phyloP scores from a whole-genome alignment of 768 basidiomycete species.

The Imleria badia region DNA sequence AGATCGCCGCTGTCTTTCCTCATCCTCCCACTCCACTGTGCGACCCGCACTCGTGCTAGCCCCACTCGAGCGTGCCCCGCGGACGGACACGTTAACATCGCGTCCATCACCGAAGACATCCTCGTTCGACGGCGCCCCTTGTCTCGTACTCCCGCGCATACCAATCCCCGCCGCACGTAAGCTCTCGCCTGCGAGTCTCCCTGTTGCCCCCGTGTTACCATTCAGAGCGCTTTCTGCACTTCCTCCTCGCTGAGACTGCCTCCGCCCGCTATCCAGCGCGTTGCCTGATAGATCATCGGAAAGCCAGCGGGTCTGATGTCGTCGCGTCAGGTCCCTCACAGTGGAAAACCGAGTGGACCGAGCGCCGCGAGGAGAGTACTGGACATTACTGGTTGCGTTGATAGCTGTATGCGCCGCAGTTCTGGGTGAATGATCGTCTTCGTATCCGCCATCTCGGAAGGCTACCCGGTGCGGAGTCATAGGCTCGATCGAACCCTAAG shows the following conservation, averaged over 20 bases:
- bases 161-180: conserved; percentile 70
- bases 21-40: conserved; percentile 27
- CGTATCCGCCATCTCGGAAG: conserved; percentile 24
- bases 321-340: conserved; percentile 47
- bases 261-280: conserved; percentile 38
- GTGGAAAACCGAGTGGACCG: conserved; percentile 42
- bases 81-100: conserved; percentile 17
- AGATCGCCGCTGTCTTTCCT: conserved; percentile 19
- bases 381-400: conserved; percentile 21
- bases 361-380: conserved; percentile 30
- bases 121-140: conserved; percentile 30
- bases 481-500: conserved; percentile 37
- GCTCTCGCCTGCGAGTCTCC: conserved; percentile 64
- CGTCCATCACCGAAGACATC: conserved; percentile 36
- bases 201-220: conserved; percentile 40
- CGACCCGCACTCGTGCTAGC: conserved; percentile 6
- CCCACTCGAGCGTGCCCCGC: conserved; percentile 15
- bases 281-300: conserved; percentile 46
- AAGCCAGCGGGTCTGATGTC: conserved; percentile 53
- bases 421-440: conserved; percentile 23
- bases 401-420: conserved; percentile 24
- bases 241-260: conserved; percentile 60
- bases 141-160: conserved; percentile 33
- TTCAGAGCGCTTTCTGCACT: conserved; percentile 68
- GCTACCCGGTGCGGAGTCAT: conserved; percentile 37